Conservation (phyloP, 257 asterid genomes). For the Solanum ossicruentum region DNA sequence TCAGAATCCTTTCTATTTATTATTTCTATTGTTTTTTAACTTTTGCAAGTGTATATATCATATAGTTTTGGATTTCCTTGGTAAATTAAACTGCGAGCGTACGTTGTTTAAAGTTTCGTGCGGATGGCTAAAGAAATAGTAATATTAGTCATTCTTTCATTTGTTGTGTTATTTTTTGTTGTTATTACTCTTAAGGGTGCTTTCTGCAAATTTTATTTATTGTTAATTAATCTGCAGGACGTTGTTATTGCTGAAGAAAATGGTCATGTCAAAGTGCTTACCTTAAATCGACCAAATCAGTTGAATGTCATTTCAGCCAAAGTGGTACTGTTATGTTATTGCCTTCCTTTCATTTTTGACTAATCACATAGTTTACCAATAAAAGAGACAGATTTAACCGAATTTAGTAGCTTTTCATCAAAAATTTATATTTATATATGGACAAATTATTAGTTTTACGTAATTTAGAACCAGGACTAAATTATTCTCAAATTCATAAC, state of each 20-base stretch:
- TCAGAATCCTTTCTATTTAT: neutral
- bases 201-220: neutral
- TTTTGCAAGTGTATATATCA: neutral
- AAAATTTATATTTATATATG: no score
- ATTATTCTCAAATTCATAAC: neutral
- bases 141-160: neutral
- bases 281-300: conserved; percentile 75
- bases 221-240: conserved; percentile 2
- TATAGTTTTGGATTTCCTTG: neutral
- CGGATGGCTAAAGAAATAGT: conserved; percentile 5
- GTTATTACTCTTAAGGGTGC: neutral
- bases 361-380: no score
- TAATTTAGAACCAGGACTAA: neutral
- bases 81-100: neutral
- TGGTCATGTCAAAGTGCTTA: conserved; percentile 45
- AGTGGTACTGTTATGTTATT: neutral
- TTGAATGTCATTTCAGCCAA: conserved; percentile 58
- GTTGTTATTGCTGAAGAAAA: conserved; percentile 47
- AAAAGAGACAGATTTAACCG: no score
- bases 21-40: neutral
- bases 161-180: neutral
- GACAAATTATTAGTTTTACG: no score
- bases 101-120: neutral
- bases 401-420: no score
- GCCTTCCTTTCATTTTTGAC: neutral